A percentile compares a stretch with the other conserved stretches of the same genome.
phyloP scores from a whole-genome alignment of 805 yeast genomes.

The Candida germanica region DNA sequence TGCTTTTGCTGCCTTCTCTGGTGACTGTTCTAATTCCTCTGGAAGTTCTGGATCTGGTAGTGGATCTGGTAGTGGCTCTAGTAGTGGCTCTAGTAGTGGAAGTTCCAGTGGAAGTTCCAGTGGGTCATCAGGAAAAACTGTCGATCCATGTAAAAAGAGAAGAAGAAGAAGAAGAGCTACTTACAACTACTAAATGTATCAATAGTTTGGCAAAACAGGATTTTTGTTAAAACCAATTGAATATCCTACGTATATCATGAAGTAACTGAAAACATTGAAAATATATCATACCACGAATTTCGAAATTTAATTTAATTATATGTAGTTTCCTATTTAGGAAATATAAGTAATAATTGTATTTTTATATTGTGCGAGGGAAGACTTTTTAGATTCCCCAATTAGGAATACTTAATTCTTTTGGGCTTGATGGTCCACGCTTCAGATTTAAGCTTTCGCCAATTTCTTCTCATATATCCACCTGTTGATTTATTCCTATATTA shows the following conservation, averaged over 20 bases:
- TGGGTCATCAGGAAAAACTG: conserved; percentile 5
- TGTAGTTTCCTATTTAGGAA: too few relatives aligned
- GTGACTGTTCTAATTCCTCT: conserved; percentile 21
- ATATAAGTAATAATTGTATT: too few relatives aligned
- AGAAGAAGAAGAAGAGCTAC: conserved; percentile 27
- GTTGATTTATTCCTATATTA: too few relatives aligned
- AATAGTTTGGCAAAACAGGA: background rate
- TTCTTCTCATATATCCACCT: too few relatives aligned
- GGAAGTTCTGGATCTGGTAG: conserved; percentile 11
- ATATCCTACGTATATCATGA: too few relatives aligned
- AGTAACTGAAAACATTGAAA: too few relatives aligned
- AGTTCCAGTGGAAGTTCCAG: conserved; percentile 11
- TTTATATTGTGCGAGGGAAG: too few relatives aligned
- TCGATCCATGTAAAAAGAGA: conserved; percentile 31
- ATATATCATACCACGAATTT: conserved; percentile 6
- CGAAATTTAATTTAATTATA: background rate
- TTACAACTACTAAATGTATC: conserved; percentile 13
- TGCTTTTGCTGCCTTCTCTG: conserved; percentile 38
- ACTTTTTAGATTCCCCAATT: too few relatives aligned
- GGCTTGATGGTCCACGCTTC: too few relatives aligned
- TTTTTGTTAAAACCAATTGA: too few relatives aligned
- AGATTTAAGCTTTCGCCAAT: too few relatives aligned
- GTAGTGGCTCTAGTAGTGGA: conserved; percentile 11
- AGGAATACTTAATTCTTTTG: too few relatives aligned
- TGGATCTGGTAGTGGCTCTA: conserved; percentile 7